Evolutionary conservation across 2,329 filamentous ascomycete genomes (phyloP), one percentile per base, ranked within the genome.

Genomic region (Colletotrichum cereale): DNA sequence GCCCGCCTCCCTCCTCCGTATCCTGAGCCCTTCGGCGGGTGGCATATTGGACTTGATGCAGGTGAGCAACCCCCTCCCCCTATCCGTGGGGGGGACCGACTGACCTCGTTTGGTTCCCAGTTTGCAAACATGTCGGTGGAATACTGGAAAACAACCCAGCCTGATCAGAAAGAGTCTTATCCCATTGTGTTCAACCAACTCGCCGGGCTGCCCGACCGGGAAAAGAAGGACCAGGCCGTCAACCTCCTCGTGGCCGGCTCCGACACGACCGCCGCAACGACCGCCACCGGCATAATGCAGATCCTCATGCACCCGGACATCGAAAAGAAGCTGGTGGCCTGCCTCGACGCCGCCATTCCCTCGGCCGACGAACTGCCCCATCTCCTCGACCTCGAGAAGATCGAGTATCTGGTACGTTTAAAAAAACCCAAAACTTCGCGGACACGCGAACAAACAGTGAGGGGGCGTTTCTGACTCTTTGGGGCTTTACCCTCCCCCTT

Each of bases 231-330:
- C 40, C 53, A 66, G 26, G 42, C 38, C 14, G 11, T 58, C 24
- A 53, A 66, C 56, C 40, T 66, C 31, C n/a, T 66, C 26, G n/a
- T 52, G 10, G 63, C 63, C 2, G 63, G 63, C 2, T 66, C 53
- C 38, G 63, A 66, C 11, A 66, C 63, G 1, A 66, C 34, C 24
- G 63, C 53, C 14, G 24, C 42, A 12, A 50, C 63, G 2, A 12
- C 29, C 5, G 47, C 52, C 21, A 50, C 63, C 0, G 52, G 42
- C 3, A 12, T 66, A 1, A 29, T 66, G 8, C 29, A 66, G 29
- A 58, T 66, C n/a, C 53, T 66, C 3, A 29, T 10, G 10, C n/a
- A 66, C 26, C 52, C 52, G 8, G 31, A 24, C 2, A 66, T 66
- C 2, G 53, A 66, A 31, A 48, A 31, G n/a, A 66, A 31, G 21